phyloP scores from a whole-genome alignment of 2,329 filamentous ascomycete genomes.

The Ceratocystis smalleyi region DNA sequence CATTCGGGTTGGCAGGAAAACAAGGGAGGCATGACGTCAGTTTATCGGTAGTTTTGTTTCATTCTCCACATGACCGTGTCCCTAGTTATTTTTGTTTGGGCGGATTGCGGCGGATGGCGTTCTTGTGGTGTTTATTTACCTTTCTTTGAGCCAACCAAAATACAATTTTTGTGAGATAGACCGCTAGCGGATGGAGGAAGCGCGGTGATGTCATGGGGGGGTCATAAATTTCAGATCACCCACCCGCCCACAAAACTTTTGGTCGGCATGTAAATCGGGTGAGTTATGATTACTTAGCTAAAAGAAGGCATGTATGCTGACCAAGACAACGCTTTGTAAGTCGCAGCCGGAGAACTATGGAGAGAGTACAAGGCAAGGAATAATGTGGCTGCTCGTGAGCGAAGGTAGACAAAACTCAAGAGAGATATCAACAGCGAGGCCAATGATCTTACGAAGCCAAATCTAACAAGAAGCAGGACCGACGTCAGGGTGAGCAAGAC shows the following conservation, averaged over 20 bases:
- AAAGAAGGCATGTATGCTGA: constrained; percentile 2
- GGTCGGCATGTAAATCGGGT: not conserved
- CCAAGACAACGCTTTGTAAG: constrained; percentile 2
- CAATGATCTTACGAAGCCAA: not conserved
- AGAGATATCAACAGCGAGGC: not conserved
- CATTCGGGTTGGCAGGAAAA: not conserved
- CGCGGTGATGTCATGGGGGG: constrained; percentile 3
- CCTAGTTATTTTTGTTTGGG: not conserved
- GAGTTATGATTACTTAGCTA: not conserved
- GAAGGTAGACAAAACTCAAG: not conserved
- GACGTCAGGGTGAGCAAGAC: not conserved
- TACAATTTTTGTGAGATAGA: not conserved
- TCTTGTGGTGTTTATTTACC: not conserved
- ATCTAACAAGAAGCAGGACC: not conserved
- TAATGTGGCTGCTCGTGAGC: not conserved
- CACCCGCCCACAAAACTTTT: not conserved
- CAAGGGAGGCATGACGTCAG: not conserved
- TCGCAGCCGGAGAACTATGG: not conserved
- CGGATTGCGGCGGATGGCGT: constrained; percentile 10
- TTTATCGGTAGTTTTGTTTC: not conserved
- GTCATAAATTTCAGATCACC: not conserved
- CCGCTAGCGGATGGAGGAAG: not conserved
- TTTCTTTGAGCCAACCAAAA: not conserved
- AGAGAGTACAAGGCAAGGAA: constrained; percentile 7
- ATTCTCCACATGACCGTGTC: not conserved